Evolutionary conservation across 148 eudicot species (phyloP).

Genomic region (Nepenthes mirabilis): DNA sequence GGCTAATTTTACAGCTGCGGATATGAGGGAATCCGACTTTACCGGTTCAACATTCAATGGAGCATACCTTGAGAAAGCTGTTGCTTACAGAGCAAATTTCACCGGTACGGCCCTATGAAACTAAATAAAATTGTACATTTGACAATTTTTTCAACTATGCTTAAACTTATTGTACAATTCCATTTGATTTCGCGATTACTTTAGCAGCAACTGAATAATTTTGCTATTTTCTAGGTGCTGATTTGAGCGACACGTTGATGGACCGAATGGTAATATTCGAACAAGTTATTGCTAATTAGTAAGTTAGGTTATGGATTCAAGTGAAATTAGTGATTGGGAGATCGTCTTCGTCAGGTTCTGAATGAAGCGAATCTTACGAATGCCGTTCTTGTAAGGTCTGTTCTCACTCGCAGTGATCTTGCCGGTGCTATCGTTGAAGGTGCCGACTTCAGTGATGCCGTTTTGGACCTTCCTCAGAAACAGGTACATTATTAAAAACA

Average conservation of each 20-base stretch:
- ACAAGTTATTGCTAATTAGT: too few species aligned
- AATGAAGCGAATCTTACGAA: constrained; percentile 93
- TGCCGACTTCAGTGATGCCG: constrained; percentile 97
- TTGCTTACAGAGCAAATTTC: constrained; percentile 92
- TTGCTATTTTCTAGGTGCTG: constrained; percentile 54
- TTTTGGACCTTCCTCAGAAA: constrained; percentile 71
- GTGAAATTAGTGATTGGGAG: too few species aligned
- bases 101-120: constrained; percentile 31
- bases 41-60: constrained; percentile 98
- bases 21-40: constrained; percentile 98
- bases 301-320: too few species aligned
- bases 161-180: too few species aligned
- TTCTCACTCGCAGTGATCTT: constrained; percentile 96
- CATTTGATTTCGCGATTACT: too few species aligned
- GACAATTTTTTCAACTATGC: too few species aligned
- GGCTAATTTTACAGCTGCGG: constrained; percentile 94
- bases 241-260: constrained; percentile 93
- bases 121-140: too few species aligned
- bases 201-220: neutral
- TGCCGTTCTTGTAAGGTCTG: constrained; percentile 78
- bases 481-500: constrained; percentile 31
- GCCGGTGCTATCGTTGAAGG: constrained; percentile 88
- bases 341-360: constrained; percentile 35
- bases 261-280: constrained; percentile 73
- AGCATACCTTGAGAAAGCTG: constrained; percentile 97